Evolutionary conservation across 2,329 filamentous ascomycete genomes (phyloP).

Genomic region (Ambrosiella xylebori): DNA sequence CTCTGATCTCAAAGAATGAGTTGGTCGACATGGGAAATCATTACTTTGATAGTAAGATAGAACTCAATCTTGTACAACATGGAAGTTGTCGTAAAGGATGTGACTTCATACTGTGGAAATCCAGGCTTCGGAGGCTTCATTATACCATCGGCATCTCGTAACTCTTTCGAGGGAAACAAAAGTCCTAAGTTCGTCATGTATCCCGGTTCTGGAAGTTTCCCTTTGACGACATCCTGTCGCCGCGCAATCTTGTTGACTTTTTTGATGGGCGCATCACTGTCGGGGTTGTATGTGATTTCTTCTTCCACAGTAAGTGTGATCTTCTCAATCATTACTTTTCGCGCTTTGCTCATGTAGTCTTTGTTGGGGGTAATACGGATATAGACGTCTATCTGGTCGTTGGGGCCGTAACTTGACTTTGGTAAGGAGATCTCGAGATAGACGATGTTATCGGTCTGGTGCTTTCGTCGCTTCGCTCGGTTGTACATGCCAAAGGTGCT

Average conservation of each 20-base stretch:
- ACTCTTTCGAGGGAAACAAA: slow-evolving; percentile 76
- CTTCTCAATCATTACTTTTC: slow-evolving; percentile 80
- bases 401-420: slow-evolving; percentile 87
- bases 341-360: slow-evolving; percentile 80
- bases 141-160: slow-evolving; percentile 74
- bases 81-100: slow-evolving; percentile 83
- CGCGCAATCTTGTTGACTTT: slow-evolving; percentile 78
- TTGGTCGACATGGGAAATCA: slow-evolving; percentile 3
- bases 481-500: slow-evolving; percentile 99
- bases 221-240: slow-evolving; percentile 62
- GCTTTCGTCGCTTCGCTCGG: slow-evolving; percentile 73
- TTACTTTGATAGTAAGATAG: slow-evolving; percentile 82
- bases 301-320: slow-evolving; percentile 91
- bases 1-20: slow-evolving; percentile 27
- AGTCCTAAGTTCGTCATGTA: slow-evolving; percentile 87
- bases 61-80: slow-evolving; percentile 98
- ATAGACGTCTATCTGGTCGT: slow-evolving; percentile 89
- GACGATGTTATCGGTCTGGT: slow-evolving; percentile 76
- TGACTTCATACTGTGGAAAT: slow-evolving; percentile 77
- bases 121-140: slow-evolving; percentile 68
- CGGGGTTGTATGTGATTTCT: slow-evolving; percentile 96
- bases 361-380: slow-evolving; percentile 86
- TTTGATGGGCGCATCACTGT: slow-evolving; percentile 84
- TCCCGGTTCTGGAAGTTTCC: slow-evolving; percentile 75
- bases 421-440: slow-evolving; percentile 83